Base-by-base conservation (phyloP, 352 stramenopile genomes). In the Hyaloperonospora brassicae region DNA sequence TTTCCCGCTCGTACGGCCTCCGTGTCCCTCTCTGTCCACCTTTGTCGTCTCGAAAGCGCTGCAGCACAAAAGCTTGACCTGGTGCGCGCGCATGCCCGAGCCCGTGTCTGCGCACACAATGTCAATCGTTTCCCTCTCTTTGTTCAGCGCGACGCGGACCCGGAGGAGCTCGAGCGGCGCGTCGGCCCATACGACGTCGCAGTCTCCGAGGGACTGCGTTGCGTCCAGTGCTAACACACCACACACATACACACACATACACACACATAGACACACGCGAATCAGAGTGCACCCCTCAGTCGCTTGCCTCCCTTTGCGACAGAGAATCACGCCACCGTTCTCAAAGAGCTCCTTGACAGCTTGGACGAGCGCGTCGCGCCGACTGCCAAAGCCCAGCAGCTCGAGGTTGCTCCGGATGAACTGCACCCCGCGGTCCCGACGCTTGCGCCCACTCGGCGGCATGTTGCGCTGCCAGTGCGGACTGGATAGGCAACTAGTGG, bases 311-410 rank as follows among this genome's bases (percentile, higher is more conserved):
- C 5, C 47, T 25, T 45, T 13, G 55, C 34, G 38, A 40, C 21
- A 39, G 47, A 2, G 23, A 21, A 23, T 38, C 5, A 13, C 13
- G 46, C 31, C 27, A 89, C 81, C 77, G 54, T 92, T 92, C 55
- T 92, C 82, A 23, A 90, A 87, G 44, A 92, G 67, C 60, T 92
- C 82, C 52, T 90, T 90, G 9, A 86, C 74, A 9, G 73, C 69
- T 59, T 92, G 82, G 12, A 90, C 70, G 8, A 92, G 60, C 44
- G 79, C 82, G 30, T 86, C 72, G 24, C 61, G 64, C 41, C 61
- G 52, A 14, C 55, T 79, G 9, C 74, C 79, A 51, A 92, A 92
- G 47, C 82, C 82, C 50, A 93, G 58, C 21, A 93, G 54, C 61
- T 78, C 79, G 50, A 93, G 61, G 57, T 93, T 89, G 39, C 56